Conservation (phyloP, 805 yeast genomes). For the Monosporozyma aerobia region DNA sequence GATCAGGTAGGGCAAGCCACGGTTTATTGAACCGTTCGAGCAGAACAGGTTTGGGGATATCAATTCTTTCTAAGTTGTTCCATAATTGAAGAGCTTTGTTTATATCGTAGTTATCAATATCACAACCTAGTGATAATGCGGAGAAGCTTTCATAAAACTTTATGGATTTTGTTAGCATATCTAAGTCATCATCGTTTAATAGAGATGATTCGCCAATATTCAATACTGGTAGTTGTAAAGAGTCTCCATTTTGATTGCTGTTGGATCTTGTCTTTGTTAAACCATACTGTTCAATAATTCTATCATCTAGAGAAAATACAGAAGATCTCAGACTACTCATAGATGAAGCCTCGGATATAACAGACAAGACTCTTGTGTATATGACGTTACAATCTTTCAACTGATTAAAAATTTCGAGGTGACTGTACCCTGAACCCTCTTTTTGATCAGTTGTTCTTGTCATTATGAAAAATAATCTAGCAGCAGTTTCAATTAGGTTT, state of each 20-base stretch:
- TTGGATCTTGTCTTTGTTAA: constrained; percentile 35
- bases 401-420: not conserved
- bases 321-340: constrained; percentile 14
- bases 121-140: not conserved
- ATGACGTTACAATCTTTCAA: constrained; percentile 6
- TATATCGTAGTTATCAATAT: not conserved
- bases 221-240: constrained; percentile 23
- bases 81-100: constrained; percentile 4
- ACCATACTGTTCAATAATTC: constrained; percentile 52
- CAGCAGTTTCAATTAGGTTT: constrained; percentile 51
- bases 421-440: not conserved
- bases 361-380: constrained; percentile 12
- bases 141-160: constrained; percentile 34
- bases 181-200: constrained; percentile 29
- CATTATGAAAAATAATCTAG: constrained; percentile 34
- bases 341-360: constrained; percentile 32
- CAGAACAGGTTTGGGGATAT: not conserved
- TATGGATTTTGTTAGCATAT: constrained; percentile 37
- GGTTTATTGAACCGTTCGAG: constrained; percentile 10
- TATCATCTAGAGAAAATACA: constrained; percentile 31
- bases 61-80: constrained; percentile 1
- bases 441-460: constrained; percentile 26
- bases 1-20: constrained; percentile 28
- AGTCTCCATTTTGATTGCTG: constrained; percentile 32
- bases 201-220: constrained; percentile 31